A percentile compares a stretch with the other conserved stretches of the same genome.
These are phyloP conservation scores for Boletus vinaceobasis DNA, from an alignment of 768 basidiomycete species.

Conservation along the genomic window DNA sequence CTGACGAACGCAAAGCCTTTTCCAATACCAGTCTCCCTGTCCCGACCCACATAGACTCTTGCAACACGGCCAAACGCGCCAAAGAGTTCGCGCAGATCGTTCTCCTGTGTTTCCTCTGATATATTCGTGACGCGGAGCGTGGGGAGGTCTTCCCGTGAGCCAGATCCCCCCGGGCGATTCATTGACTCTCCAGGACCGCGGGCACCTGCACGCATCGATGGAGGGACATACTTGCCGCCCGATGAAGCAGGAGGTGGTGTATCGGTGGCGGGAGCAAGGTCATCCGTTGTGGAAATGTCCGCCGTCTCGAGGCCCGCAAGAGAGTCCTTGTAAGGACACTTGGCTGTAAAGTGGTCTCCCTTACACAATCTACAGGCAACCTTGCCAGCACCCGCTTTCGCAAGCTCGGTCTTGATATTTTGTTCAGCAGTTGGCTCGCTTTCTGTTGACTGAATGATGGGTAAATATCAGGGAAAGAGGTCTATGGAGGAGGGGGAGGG, in stretches of 20 bases:
- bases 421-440: conserved; percentile 65
- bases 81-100: conserved; percentile 91
- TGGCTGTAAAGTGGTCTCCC: conserved; percentile 96
- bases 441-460: conserved; percentile 50
- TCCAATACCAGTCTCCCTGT: conserved; percentile 90
- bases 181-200: conserved; percentile 76
- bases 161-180: conserved; percentile 41
- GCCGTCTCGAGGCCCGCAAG: conserved; percentile 70
- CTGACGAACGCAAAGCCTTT: conserved; percentile 98
- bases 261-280: conserved; percentile 36
- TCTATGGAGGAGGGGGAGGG: background rate
- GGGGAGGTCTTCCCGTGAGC: conserved; percentile 84
- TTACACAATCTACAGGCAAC: conserved; percentile 92
- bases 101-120: conserved; percentile 91
- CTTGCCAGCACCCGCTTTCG: conserved; percentile 78
- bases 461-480: background rate
- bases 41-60: conserved; percentile 90
- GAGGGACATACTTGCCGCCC: conserved; percentile 88
- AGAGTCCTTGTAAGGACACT: conserved; percentile 97
- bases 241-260: conserved; percentile 33
- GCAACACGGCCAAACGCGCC: conserved; percentile 79
- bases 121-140: conserved; percentile 97
- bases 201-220: conserved; percentile 78
- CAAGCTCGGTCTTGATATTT: conserved; percentile 59
- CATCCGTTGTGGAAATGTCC: conserved; percentile 38